Conservation (phyloP, 2,329 filamentous ascomycete species). For the Myriosclerotinia scirpicola region DNA sequence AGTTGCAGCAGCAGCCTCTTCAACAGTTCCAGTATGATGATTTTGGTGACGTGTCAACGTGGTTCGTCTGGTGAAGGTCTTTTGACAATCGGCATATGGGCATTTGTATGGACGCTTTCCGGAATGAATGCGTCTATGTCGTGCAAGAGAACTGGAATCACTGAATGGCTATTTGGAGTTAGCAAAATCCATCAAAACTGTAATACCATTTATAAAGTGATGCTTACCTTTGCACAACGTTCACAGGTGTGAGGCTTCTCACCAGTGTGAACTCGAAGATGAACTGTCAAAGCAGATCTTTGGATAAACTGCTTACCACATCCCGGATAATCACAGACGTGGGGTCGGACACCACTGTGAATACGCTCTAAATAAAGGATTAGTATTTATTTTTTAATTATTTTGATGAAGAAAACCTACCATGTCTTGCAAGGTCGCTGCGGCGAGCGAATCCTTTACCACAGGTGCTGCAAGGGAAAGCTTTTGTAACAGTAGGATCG, state of each 20-base stretch:
- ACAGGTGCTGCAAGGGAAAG: constrained; percentile 87
- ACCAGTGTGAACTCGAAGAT: constrained; percentile 92
- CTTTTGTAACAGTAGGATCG: constrained; percentile 51
- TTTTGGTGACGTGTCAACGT: constrained; percentile 95
- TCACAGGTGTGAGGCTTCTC: constrained; percentile 99
- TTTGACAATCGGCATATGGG: constrained; percentile 95
- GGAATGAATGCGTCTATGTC: constrained; percentile 92
- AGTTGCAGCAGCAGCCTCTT: constrained; percentile 87
- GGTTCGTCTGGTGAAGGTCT: constrained; percentile 94
- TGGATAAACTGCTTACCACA: constrained; percentile 98
- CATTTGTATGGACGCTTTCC: constrained; percentile 97
- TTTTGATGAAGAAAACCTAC: constrained; percentile 55
- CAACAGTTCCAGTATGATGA: constrained; percentile 90
- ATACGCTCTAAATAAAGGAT: constrained; percentile 71
- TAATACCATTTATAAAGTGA: constrained; percentile 20
- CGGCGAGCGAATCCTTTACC: constrained; percentile 88
- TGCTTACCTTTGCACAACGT: constrained; percentile 82
- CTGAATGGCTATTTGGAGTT: constrained; percentile 75
- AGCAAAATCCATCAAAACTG: constrained; percentile 27
- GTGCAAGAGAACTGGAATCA: constrained; percentile 89
- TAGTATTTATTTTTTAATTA: constrained; percentile 17
- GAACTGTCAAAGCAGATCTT: constrained; percentile 90
- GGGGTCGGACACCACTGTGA: constrained; percentile 85
- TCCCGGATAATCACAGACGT: constrained; percentile 84
- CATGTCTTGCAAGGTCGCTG: constrained; percentile 91